Percentiles rank a stretch among this genome's conserved stretches.
These are phyloP conservation scores for Tephrocybe sp. DNA, from an alignment of 768 basidiomycete genomes.

Conservation along the genomic window DNA sequence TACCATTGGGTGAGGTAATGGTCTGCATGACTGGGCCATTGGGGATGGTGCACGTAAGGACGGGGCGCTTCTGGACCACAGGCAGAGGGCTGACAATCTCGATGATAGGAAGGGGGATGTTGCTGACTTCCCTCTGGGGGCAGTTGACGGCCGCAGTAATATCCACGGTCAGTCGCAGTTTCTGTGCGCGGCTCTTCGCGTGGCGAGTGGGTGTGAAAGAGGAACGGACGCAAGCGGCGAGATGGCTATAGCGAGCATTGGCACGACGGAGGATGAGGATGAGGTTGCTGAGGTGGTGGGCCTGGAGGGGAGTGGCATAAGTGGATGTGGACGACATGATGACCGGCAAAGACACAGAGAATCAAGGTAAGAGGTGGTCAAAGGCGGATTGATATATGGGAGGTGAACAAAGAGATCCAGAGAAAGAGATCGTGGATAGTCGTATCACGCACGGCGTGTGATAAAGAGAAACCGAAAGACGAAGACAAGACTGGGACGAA, in stretches of 20 bases:
- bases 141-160: conserved; percentile 40
- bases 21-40: conserved; percentile 18
- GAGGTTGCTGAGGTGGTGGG: conserved; percentile 35
- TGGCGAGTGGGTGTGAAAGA: conserved; percentile 37
- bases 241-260: conserved; percentile 38
- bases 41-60: conserved; percentile 23
- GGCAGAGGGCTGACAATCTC: conserved; percentile 25
- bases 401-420: conserved; percentile 7
- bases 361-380: conserved; percentile 1
- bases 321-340: conserved; percentile 21
- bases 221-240: conserved; percentile 39
- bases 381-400: conserved; percentile 8
- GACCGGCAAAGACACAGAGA: no score
- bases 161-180: conserved; percentile 45
- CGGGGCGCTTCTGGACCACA: conserved; percentile 15
- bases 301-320: conserved; percentile 18
- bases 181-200: conserved; percentile 47
- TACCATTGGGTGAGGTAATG: conserved; percentile 23
- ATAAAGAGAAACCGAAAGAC: conserved; percentile 12
- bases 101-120: conserved; percentile 35
- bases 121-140: conserved; percentile 38
- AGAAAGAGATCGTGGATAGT: conserved; percentile 14
- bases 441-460: conserved; percentile 38
- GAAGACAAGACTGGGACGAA: conserved; percentile 7
- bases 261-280: conserved; percentile 39